Percentiles rank a stretch among this genome's conserved stretches.
phyloP scores from a whole-genome alignment of 768 basidiomycete genomes.

The Pseudohyphozyma bogoriensis region DNA sequence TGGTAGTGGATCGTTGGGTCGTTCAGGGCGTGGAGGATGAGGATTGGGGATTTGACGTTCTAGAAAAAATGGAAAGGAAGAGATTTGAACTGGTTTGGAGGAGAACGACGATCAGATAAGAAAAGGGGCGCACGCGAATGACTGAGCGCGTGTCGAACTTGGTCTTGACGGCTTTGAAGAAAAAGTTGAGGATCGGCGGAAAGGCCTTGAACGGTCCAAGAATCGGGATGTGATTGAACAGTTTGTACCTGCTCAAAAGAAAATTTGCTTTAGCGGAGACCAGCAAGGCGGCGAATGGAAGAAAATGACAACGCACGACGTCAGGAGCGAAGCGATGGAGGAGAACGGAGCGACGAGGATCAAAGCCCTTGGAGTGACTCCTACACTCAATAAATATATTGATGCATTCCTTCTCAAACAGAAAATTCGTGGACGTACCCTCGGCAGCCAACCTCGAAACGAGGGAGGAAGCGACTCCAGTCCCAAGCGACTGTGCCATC shows the following conservation, averaged over 20 bases:
- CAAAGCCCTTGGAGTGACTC: slow-evolving; percentile 4
- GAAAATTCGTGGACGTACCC: no score
- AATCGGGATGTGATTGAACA: slow-evolving; percentile 15
- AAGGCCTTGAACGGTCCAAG: slow-evolving; percentile 9
- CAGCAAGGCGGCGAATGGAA: slow-evolving; percentile 2
- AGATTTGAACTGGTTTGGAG: neutral
- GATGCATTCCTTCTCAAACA: no score
- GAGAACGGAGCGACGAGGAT: slow-evolving; percentile 28
- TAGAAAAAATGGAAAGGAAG: neutral
- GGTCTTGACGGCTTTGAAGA: slow-evolving; percentile 9
- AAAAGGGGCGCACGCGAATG: slow-evolving; percentile 3
- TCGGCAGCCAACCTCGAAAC: slow-evolving; percentile 42
- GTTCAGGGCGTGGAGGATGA: slow-evolving; percentile 25
- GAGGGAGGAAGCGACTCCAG: slow-evolving; percentile 54
- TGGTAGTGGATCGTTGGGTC: slow-evolving; percentile 21
- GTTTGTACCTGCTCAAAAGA: neutral
- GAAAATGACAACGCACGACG: no score
- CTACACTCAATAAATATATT: no score
- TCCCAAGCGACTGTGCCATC: slow-evolving; percentile 81
- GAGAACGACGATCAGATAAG: neutral
- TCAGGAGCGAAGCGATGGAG: slow-evolving; percentile 12
- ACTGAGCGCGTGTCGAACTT: slow-evolving; percentile 17
- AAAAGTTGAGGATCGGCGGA: slow-evolving; percentile 5
- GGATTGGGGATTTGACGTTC: slow-evolving; percentile 7
- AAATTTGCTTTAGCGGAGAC: neutral